These are phyloP conservation scores for Lipomyces oligophaga DNA, from an alignment of 805 yeast species.

Conservation along the genomic window DNA sequence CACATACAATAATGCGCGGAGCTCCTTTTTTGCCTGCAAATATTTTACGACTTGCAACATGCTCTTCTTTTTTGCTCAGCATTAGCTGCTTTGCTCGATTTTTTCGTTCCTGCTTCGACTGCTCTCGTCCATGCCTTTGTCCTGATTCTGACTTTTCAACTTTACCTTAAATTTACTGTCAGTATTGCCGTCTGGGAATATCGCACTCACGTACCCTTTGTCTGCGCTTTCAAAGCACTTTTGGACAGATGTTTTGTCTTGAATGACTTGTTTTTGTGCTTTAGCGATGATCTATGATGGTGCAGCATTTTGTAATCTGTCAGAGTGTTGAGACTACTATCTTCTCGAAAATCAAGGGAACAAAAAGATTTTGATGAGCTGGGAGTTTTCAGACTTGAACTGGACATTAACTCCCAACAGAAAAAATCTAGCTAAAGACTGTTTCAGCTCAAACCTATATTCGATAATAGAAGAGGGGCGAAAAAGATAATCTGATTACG, in stretches of 20 bases:
- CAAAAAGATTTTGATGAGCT: too few relatives aligned
- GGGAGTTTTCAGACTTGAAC: too few relatives aligned
- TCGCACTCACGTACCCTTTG: slow-evolving; percentile 38
- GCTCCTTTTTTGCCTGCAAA: slow-evolving; percentile 80
- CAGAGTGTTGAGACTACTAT: too few relatives aligned
- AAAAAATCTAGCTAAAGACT: too few relatives aligned
- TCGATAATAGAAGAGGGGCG: too few relatives aligned
- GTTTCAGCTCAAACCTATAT: too few relatives aligned
- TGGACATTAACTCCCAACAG: not conserved
- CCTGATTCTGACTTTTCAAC: slow-evolving; percentile 59
- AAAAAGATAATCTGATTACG: too few relatives aligned
- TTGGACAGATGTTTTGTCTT: slow-evolving; percentile 89
- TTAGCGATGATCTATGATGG: slow-evolving; percentile 79
- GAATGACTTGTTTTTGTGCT: slow-evolving; percentile 82
- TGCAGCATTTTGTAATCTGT: slow-evolving; percentile 36
- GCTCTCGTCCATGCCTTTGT: slow-evolving; percentile 36
- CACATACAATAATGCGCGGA: slow-evolving; percentile 62
- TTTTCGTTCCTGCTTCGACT: slow-evolving; percentile 63
- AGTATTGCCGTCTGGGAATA: not conserved
- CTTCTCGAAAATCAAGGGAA: too few relatives aligned
- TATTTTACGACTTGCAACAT: slow-evolving; percentile 57
- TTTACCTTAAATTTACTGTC: slow-evolving; percentile 51
- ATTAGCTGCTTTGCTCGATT: slow-evolving; percentile 75
- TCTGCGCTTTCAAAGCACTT: slow-evolving; percentile 72
- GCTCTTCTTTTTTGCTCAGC: slow-evolving; percentile 60